Base-by-base conservation (phyloP, 2,329 filamentous ascomycete species). In the Acarospora socialis region DNA sequence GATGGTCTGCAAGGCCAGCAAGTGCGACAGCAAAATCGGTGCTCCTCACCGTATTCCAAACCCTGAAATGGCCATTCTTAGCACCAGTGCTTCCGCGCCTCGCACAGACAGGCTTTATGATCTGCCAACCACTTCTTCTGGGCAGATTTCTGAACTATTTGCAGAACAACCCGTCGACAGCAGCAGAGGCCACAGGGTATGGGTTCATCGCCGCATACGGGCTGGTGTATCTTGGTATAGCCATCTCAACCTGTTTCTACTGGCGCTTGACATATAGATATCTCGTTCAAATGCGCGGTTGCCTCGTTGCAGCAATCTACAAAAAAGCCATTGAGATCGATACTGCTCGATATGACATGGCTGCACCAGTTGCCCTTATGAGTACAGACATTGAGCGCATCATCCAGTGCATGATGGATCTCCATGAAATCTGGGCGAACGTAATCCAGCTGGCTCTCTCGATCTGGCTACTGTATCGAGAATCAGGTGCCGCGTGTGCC, bases 361-460 rank as follows among this genome's bases (percentile, higher is more conserved):
- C 51, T 15, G 47, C 52, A 14, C 54, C 59, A 2, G 40, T 63
- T 8, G 62, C 57, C 4, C 40, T 62, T 9, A 62, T 63, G 59
- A 60, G 57, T 32, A 54, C 60, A 1, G 60, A 63, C 40, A 50
- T 62, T 7, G 60, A 63, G 39, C 45, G 58, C 20, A 59, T 65
- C 8, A 53, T 53, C 3, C 45, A 52, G 10, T 55, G 56, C 8
- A 53, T 57, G 48, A 48, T 51, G 20, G 51, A 47, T 2, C 49
- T 63, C 37, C 57, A 65, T 37, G 60, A 62, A 20, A 54, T 57
- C 5, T 65, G 61, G 55, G 57, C 55, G 1, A 59, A 57, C 36
- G 41, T 56, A 0, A 46, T 59, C 24, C 57, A 66, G 23, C 52
- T 68, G 7, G 57, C 44, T 3, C 38, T 68, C 17, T 61, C 59